phyloP scores from a whole-genome alignment of 116 monocot genomes.

The Dioscorea cayenensis region DNA sequence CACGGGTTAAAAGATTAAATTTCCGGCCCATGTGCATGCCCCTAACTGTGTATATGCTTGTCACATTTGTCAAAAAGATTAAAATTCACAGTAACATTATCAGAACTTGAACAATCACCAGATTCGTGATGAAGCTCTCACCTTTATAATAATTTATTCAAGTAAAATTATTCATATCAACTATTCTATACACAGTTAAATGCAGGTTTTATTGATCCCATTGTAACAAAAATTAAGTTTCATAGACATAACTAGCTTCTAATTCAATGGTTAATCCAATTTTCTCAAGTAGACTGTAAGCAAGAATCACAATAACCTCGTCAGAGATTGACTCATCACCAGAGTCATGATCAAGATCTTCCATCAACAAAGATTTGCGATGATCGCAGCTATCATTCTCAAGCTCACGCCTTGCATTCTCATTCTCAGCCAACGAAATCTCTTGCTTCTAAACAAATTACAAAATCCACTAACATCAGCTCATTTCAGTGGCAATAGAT shows the following conservation, averaged over 20 bases:
- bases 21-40: too few species aligned
- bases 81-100: too few species aligned
- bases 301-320: constrained; percentile 14
- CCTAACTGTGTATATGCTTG: too few species aligned
- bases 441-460: constrained; percentile 3
- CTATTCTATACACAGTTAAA: too few species aligned
- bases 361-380: background rate
- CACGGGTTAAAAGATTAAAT: too few species aligned
- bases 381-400: background rate
- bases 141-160: too few species aligned
- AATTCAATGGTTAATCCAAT: background rate
- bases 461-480: too few species aligned
- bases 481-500: background rate
- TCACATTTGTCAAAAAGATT: too few species aligned
- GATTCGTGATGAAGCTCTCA: too few species aligned
- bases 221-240: background rate
- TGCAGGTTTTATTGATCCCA: too few species aligned
- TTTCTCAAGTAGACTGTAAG: background rate
- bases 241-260: background rate
- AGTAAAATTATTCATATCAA: too few species aligned
- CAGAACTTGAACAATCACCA: too few species aligned
- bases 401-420: background rate
- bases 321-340: constrained; percentile 33
- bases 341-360: background rate
- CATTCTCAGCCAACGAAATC: background rate